Percentiles rank a stretch among this genome's conserved stretches.
These are phyloP conservation scores for Tricholoma saponaceum DNA, from an alignment of 768 basidiomycete species.

Conservation along the genomic window DNA sequence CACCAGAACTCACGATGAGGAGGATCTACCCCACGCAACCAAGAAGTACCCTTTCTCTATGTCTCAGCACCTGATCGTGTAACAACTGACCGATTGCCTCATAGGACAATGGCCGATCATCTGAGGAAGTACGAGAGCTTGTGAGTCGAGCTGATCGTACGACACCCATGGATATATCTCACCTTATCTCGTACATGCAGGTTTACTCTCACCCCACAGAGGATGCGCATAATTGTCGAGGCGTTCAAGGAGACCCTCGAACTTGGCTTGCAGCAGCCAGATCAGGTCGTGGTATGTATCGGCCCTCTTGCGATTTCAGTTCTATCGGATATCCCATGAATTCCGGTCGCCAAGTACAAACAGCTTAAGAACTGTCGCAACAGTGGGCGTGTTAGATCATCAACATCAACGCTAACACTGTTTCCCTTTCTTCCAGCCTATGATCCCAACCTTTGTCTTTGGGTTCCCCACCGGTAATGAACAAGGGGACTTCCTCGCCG, in stretches of 20 bases:
- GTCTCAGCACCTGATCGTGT: neutral
- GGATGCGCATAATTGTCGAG: conserved; percentile 96
- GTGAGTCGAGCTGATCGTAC: conserved; percentile 42
- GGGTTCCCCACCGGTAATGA: conserved; percentile 92
- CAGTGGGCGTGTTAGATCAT: neutral
- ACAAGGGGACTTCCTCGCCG: conserved; percentile 83
- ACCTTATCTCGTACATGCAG: conserved; percentile 28
- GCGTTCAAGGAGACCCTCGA: conserved; percentile 93
- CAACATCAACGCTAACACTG: neutral
- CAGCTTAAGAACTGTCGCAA: neutral
- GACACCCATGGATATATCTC: conserved; percentile 6
- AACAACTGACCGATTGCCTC: conserved; percentile 9
- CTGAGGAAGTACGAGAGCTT: conserved; percentile 85
- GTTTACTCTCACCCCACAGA: conserved; percentile 83
- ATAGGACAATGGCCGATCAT: conserved; percentile 90
- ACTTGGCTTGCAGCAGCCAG: conserved; percentile 73
- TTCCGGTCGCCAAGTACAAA: neutral
- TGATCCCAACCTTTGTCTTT: conserved; percentile 98
- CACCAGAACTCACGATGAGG: conserved; percentile 83
- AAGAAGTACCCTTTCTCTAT: conserved; percentile 60
- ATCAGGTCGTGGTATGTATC: conserved; percentile 81
- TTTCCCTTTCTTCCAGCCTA: conserved; percentile 50
- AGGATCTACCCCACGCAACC: conserved; percentile 88
- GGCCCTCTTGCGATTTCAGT: neutral
- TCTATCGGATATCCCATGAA: neutral